Evolutionary conservation across 1,139 yeast species (phyloP), one percentile per base, ranked within the genome.

Genomic region (Geotrichum armillariae): DNA sequence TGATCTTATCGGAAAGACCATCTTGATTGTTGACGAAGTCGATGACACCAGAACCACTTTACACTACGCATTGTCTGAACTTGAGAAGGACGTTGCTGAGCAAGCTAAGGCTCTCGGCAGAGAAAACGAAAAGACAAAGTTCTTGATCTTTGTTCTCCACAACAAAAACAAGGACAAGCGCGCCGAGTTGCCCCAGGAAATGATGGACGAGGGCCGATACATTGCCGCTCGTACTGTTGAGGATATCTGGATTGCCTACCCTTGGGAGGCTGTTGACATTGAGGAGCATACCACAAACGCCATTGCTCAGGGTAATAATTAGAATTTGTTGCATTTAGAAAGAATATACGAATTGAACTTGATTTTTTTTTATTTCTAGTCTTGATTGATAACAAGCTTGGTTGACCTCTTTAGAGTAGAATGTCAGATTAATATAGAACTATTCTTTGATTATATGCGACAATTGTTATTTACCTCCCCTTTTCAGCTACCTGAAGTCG

Each of bases 211-310:
- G 41, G 85, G 85, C 50, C 82, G 87, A 68, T 91, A 91, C 70
- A 79, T 89, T 63, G 96, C 96, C 55, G 97, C 96, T 42, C 81
- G 93, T 70, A 79, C 88, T 43, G 93, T 89, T 37, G 95, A 91
- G 38, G 98, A 93, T 67, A 78, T 78, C 60, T 93, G 99, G 99
- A 90, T 89, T 63, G 97, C 97, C 41, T 93, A 93, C 69, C 98
- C 98, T 47, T 93, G 99, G 99, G 96, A 89, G 72, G 82, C 94
- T 29, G 77, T 78, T 53, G 96, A 91, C 71, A 93, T 91, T 67
- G 96, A 87, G 47, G 78, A 76, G 70, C 99, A 91, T 68, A 87
- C 95, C 50, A 75, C 79, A 67, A 78, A 75, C 68, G 96, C 97
- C 34, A 74, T 82, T 56, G 81, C 80, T 64, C 97, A 91, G 71